Percentiles rank a stretch among this genome's conserved stretches.
Evolutionary conservation across 2,329 filamentous ascomycete species (phyloP).

Genomic region (Fusarium illudens): DNA sequence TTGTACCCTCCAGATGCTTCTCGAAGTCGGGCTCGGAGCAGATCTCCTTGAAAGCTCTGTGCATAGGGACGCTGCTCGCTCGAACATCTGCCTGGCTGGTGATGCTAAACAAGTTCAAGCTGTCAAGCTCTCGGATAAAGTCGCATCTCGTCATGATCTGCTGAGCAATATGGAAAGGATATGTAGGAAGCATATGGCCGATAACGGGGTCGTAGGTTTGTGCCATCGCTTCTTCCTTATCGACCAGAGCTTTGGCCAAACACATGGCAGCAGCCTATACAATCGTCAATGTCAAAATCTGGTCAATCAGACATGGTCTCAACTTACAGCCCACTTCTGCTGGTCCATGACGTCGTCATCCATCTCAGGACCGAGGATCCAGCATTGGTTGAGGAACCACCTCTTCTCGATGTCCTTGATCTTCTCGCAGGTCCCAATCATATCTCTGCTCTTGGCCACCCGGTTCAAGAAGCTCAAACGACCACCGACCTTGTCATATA

Average conservation of each 20-base stretch:
- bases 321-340: conserved; percentile 88
- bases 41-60: conserved; percentile 87
- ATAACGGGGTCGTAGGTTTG: conserved; percentile 70
- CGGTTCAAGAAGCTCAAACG: conserved; percentile 87
- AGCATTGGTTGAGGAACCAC: conserved; percentile 82
- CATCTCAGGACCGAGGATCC: conserved; percentile 77
- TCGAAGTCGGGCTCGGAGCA: conserved; percentile 81
- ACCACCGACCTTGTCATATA: conserved; percentile 89
- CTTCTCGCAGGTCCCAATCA: conserved; percentile 80
- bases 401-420: conserved; percentile 75
- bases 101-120: conserved; percentile 94
- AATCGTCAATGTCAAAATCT: conserved; percentile 4
- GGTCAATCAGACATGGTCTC: background rate
- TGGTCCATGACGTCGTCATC: conserved; percentile 99
- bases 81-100: conserved; percentile 86
- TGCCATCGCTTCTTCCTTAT: conserved; percentile 74
- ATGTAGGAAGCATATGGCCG: conserved; percentile 81
- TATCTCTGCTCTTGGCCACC: conserved; percentile 85
- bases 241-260: conserved; percentile 88
- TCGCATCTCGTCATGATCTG: conserved; percentile 96
- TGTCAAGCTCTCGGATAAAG: conserved; percentile 92
- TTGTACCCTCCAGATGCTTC: conserved; percentile 80
- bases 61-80: conserved; percentile 96
- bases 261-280: conserved; percentile 87
- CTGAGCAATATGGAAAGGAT: conserved; percentile 82